phyloP scores from a whole-genome alignment of 2,329 filamentous ascomycete species.

The Xylaria sp. region DNA sequence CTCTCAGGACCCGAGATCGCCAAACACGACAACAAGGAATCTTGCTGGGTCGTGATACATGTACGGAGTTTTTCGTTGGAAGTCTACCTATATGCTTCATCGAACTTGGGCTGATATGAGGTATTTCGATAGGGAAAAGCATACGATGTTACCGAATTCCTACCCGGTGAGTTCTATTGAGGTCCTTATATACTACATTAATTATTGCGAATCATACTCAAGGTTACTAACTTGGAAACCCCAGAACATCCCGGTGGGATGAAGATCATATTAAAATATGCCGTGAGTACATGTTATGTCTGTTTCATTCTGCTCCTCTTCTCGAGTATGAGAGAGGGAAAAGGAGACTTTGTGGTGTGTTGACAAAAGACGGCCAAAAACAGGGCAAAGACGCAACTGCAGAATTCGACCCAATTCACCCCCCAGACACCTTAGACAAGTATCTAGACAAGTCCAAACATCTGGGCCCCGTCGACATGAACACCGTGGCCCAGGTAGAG shows the following conservation, averaged over 20 bases:
- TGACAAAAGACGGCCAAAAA: neutral
- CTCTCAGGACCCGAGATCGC: constrained; percentile 66
- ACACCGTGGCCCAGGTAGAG: constrained; percentile 75
- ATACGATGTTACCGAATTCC: constrained; percentile 90
- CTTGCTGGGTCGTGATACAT: constrained; percentile 93
- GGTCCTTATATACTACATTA: neutral
- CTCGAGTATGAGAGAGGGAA: neutral
- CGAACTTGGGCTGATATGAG: constrained; percentile 16
- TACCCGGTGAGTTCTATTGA: constrained; percentile 65
- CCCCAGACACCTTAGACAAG: constrained; percentile 86
- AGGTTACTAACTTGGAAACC: constrained; percentile 17
- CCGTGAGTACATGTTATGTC: constrained; percentile 57
- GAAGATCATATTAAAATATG: constrained; percentile 97
- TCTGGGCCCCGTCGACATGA: constrained; percentile 89
- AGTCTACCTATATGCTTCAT: constrained; percentile 8
- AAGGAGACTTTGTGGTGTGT: neutral
- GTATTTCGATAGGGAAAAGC: constrained; percentile 69
- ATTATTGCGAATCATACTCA: neutral
- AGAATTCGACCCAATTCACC: constrained; percentile 89
- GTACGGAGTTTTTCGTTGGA: constrained; percentile 52
- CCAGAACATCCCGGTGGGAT: constrained; percentile 86
- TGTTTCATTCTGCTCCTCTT: neutral
- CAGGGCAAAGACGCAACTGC: constrained; percentile 91
- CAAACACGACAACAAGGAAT: constrained; percentile 82
- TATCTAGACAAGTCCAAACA: constrained; percentile 89